These are phyloP conservation scores for Diaporthe sp. DNA, from an alignment of 2,329 filamentous ascomycete genomes.

Conservation along the genomic window DNA sequence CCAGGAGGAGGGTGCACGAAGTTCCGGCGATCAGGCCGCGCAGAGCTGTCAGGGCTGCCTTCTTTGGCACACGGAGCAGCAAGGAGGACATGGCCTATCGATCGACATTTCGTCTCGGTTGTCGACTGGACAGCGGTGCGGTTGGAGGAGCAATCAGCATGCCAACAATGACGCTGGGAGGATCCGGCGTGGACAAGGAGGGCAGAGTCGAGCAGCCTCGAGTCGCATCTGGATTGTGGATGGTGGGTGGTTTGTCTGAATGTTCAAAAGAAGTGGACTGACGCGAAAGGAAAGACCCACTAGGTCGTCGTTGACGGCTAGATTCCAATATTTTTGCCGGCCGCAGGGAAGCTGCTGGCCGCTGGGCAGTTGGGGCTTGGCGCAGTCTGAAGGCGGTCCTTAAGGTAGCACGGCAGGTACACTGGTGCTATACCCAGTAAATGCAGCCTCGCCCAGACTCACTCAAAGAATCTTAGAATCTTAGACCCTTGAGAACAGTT, in stretches of 20 bases:
- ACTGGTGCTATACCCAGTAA: too few relatives aligned
- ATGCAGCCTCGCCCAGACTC: background rate
- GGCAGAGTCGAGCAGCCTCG: background rate
- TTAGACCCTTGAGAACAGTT: background rate
- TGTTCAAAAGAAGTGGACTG: constrained; percentile 29
- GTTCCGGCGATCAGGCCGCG: constrained; percentile 59
- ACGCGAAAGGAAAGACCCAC: background rate
- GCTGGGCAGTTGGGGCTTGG: background rate
- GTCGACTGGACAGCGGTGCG: constrained; percentile 35
- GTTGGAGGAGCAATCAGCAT: constrained; percentile 16
- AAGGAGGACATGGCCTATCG: constrained; percentile 47
- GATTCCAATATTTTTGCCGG: constrained; percentile 30
- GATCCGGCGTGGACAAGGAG: background rate
- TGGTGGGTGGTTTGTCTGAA: constrained; percentile 12
- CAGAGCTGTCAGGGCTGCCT: constrained; percentile 58
- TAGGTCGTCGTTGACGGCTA: constrained; percentile 27
- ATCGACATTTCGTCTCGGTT: constrained; percentile 39
- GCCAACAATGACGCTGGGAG: constrained; percentile 15
- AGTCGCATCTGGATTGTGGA: background rate
- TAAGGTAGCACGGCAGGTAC: background rate
- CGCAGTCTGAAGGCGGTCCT: background rate
- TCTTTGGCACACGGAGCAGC: constrained; percentile 57
- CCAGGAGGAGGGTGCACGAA: constrained; percentile 57
- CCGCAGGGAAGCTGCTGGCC: constrained; percentile 17
- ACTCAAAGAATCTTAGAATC: background rate